Percentiles rank a stretch among this genome's conserved stretches.
These are phyloP conservation scores for Trametes hirsuta DNA, from an alignment of 1,284 basidiomycete species.

Conservation along the genomic window DNA sequence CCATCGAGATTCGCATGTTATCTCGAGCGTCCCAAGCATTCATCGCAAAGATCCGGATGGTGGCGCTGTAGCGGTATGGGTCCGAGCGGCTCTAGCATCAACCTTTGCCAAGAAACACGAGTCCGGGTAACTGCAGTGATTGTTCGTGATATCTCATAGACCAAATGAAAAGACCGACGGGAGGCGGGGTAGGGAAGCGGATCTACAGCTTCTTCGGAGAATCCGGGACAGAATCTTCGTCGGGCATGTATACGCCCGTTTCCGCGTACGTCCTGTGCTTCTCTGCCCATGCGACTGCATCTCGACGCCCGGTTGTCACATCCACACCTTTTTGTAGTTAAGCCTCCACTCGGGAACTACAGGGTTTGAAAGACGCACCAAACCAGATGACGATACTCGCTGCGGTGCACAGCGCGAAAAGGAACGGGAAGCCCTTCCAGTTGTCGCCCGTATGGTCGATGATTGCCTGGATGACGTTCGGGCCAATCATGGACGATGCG, in stretches of 20 bases:
- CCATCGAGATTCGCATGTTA: too few relatives aligned
- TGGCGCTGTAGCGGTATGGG: too few relatives aligned
- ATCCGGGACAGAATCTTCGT: slow-evolving; percentile 17
- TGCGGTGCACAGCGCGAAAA: slow-evolving; percentile 69
- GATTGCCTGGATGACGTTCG: slow-evolving; percentile 79
- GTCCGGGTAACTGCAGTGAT: too few relatives aligned
- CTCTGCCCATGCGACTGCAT: slow-evolving; percentile 67
- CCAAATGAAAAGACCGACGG: too few relatives aligned
- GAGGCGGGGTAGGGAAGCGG: too few relatives aligned
- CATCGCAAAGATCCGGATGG: too few relatives aligned
- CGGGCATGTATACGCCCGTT: slow-evolving; percentile 28
- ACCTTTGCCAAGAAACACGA: too few relatives aligned
- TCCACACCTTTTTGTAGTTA: slow-evolving; percentile 50
- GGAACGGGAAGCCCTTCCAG: slow-evolving; percentile 84
- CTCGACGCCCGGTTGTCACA: slow-evolving; percentile 65
- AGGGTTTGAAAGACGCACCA: slow-evolving; percentile 31
- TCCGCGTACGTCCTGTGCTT: slow-evolving; percentile 35
- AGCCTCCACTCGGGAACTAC: not conserved
- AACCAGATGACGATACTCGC: slow-evolving; percentile 77
- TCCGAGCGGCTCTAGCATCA: too few relatives aligned
- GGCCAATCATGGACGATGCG: slow-evolving; percentile 81
- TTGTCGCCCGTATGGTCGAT: slow-evolving; percentile 73
- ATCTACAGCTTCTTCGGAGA: too few relatives aligned
- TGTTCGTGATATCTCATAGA: too few relatives aligned
- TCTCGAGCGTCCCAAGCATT: too few relatives aligned